Conservation (phyloP, 2,329 filamentous ascomycete genomes). For the Thielaviopsis musarum region DNA sequence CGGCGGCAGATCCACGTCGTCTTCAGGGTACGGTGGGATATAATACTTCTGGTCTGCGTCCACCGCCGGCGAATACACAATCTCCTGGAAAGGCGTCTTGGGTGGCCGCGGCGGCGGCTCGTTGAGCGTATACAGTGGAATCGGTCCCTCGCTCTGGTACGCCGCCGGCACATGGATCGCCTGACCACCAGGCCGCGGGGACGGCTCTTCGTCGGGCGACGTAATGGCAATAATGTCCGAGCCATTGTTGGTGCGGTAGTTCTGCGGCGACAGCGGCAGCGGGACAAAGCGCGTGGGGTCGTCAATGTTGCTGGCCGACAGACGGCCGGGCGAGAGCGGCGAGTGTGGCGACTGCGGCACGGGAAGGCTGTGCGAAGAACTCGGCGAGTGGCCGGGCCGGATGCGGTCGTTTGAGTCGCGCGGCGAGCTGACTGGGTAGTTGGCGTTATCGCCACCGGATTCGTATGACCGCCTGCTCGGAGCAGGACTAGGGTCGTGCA, state of each 20-base stretch:
- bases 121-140: conserved; percentile 1
- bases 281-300: conserved; percentile 37
- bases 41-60: conserved; percentile 16
- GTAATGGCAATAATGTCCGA: conserved; percentile 53
- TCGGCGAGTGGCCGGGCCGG: conserved; percentile 18
- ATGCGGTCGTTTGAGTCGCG: conserved; percentile 33
- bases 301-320: conserved; percentile 19
- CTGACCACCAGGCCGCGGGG: conserved; percentile 17
- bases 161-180: neutral
- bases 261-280: conserved; percentile 39
- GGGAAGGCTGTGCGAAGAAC: conserved; percentile 17
- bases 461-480: conserved; percentile 38
- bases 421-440: conserved; percentile 28
- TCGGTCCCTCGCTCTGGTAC: conserved; percentile 1
- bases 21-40: conserved; percentile 60
- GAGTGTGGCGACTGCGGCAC: conserved; percentile 19
- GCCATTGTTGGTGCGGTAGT: conserved; percentile 40
- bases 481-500: conserved; percentile 21
- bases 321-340: conserved; percentile 17
- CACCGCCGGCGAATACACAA: conserved; percentile 18
- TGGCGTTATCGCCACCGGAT: conserved; percentile 34
- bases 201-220: conserved; percentile 40
- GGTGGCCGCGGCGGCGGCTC: conserved; percentile 59
- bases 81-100: conserved; percentile 54
- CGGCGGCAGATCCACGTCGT: conserved; percentile 54